phyloP scores from a whole-genome alignment of 768 basidiomycete species.

The Phylloporus sp. region DNA sequence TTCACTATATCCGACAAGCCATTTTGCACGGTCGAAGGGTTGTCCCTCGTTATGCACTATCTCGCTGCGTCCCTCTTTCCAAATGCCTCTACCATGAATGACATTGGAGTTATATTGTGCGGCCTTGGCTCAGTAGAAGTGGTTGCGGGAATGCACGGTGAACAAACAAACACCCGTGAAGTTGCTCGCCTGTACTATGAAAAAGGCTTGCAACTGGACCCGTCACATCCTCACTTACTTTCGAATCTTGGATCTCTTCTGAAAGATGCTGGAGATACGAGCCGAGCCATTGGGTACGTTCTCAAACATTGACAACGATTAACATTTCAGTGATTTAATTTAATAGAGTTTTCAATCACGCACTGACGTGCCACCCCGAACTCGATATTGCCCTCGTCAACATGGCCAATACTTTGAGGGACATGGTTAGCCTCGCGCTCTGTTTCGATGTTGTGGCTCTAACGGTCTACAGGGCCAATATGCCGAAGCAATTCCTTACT shows the following conservation, averaged over 20 bases:
- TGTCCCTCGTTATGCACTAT: conserved; percentile 46
- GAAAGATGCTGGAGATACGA: conserved; percentile 44
- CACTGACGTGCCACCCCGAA: conserved; percentile 39
- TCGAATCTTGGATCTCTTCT: conserved; percentile 49
- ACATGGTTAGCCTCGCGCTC: conserved; percentile 31
- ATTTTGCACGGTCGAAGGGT: conserved; percentile 32
- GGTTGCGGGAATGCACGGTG: conserved; percentile 16
- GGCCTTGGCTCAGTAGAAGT: conserved; percentile 26
- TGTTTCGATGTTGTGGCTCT: not conserved
- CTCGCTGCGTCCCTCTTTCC: conserved; percentile 43
- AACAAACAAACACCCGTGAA: conserved; percentile 27
- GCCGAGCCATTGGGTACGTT: conserved; percentile 40
- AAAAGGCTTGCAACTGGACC: conserved; percentile 41
- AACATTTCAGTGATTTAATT: conserved; percentile 3
- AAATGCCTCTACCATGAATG: conserved; percentile 45
- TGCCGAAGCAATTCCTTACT: conserved; percentile 44
- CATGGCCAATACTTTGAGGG: conserved; percentile 49
- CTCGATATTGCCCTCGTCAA: conserved; percentile 52
- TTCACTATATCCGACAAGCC: conserved; percentile 25
- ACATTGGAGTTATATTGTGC: conserved; percentile 47
- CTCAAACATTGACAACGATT: not conserved
- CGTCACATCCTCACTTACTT: conserved; percentile 45
- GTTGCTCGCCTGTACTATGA: conserved; percentile 45
- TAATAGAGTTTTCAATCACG: conserved; percentile 39
- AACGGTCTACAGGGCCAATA: conserved; percentile 33